These are phyloP conservation scores for Lentithecium fluviatile DNA, from an alignment of 495 filamentous ascomycete genomes.

Conservation along the genomic window DNA sequence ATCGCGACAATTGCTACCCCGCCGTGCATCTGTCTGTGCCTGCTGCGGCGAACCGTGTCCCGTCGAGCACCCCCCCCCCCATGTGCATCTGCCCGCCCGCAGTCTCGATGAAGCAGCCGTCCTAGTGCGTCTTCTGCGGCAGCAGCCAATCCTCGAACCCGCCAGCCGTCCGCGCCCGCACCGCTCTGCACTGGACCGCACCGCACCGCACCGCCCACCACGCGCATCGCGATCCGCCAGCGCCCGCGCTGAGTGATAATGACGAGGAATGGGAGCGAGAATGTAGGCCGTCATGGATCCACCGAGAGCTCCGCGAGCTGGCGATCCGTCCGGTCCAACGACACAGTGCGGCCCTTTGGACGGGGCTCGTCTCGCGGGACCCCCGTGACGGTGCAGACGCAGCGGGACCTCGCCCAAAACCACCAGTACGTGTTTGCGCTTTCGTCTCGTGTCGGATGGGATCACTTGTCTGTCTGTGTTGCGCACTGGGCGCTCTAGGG, in stretches of 20 bases:
- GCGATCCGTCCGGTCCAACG: slow-evolving; percentile 56
- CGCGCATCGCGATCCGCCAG: slow-evolving; percentile 5
- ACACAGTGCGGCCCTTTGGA: slow-evolving; percentile 54
- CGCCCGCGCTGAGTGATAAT: slow-evolving; percentile 41
- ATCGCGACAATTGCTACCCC: not conserved
- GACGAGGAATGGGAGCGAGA: slow-evolving; percentile 60
- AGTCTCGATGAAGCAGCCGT: slow-evolving; percentile 27
- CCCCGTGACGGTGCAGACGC: slow-evolving; percentile 58
- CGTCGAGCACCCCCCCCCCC: not conserved
- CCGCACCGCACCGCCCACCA: not conserved
- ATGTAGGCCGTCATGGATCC: slow-evolving; percentile 58
- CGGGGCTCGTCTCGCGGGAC: slow-evolving; percentile 44
- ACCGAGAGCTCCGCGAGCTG: slow-evolving; percentile 62
- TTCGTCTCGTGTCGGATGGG: not conserved
- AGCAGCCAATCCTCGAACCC: slow-evolving; percentile 13
- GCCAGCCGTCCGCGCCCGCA: slow-evolving; percentile 13
- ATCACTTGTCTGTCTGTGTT: not conserved
- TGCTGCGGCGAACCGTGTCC: no score
- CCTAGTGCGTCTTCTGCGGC: slow-evolving; percentile 7
- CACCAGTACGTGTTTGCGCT: not conserved
- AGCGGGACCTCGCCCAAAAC: slow-evolving; percentile 43
- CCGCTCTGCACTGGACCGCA: not conserved
- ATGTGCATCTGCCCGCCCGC: slow-evolving; percentile 12
- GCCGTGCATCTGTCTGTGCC: not conserved
- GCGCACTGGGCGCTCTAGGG: not conserved